These are phyloP conservation scores for Hemileccinum impolitum DNA, from an alignment of 768 basidiomycete species.

Conservation along the genomic window DNA sequence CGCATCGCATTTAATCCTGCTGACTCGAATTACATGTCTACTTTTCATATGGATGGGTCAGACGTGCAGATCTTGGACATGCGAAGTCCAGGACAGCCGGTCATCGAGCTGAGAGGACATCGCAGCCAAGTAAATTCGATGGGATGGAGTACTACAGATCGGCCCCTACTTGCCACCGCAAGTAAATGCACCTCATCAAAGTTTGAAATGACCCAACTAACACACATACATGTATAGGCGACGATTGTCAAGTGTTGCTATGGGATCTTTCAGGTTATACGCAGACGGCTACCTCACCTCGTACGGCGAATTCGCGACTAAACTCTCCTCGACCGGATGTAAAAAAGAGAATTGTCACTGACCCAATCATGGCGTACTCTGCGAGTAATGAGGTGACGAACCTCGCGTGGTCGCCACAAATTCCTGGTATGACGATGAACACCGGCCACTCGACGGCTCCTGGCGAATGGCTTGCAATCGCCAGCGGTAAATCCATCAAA, in stretches of 20 bases:
- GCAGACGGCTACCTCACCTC: slow-evolving; percentile 61
- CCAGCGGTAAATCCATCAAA: slow-evolving; percentile 78
- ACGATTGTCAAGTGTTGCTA: slow-evolving; percentile 90
- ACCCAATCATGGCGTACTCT: slow-evolving; percentile 84
- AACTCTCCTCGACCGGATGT: slow-evolving; percentile 81
- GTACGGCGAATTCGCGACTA: slow-evolving; percentile 64
- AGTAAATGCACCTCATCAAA: slow-evolving; percentile 44
- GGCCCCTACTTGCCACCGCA: slow-evolving; percentile 82
- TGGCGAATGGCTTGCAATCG: slow-evolving; percentile 86
- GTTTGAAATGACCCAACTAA: slow-evolving; percentile 1
- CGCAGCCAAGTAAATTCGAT: slow-evolving; percentile 79
- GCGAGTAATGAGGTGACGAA: slow-evolving; percentile 76
- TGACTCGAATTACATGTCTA: slow-evolving; percentile 94
- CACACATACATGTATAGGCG: slow-evolving; percentile 49
- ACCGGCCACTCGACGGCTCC: slow-evolving; percentile 69
- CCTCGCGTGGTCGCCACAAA: slow-evolving; percentile 85
- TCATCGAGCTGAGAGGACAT: slow-evolving; percentile 87
- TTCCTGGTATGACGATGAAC: slow-evolving; percentile 72
- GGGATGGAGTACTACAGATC: slow-evolving; percentile 86
- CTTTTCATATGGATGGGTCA: slow-evolving; percentile 90
- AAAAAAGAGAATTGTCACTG: slow-evolving; percentile 68
- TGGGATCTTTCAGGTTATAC: slow-evolving; percentile 82
- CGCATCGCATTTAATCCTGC: slow-evolving; percentile 89
- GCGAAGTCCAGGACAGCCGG: slow-evolving; percentile 93
- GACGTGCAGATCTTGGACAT: slow-evolving; percentile 95